A percentile compares a stretch with the other conserved stretches of the same genome.
phyloP scores from a whole-genome alignment of 192 early-diverging fungal genomes.

The Coemansia umbellata region DNA sequence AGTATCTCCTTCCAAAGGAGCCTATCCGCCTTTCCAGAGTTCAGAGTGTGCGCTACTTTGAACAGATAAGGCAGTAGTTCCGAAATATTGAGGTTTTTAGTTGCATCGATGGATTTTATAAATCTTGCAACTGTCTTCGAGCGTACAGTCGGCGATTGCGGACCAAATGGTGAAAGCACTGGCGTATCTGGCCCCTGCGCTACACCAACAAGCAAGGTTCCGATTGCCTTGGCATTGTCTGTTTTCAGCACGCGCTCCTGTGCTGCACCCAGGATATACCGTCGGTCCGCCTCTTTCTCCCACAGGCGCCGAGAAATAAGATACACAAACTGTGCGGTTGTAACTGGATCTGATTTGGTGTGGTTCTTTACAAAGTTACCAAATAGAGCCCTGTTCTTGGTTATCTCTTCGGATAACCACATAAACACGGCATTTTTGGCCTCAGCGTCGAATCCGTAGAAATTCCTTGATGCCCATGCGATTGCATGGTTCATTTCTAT shows the following conservation, averaged over 20 bases:
- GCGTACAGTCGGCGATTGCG: constrained; percentile 14
- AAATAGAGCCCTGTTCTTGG: not conserved
- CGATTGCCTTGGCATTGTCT: constrained; percentile 12
- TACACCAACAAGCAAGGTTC: constrained; percentile 11
- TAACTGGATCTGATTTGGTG: constrained; percentile 5
- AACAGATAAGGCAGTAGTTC: constrained; percentile 20
- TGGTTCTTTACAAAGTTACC: constrained; percentile 3
- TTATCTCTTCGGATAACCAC: constrained; percentile 9
- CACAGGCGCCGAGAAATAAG: constrained; percentile 16
- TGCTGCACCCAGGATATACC: constrained; percentile 12
- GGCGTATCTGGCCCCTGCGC: constrained; percentile 24
- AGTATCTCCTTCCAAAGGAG: constrained; percentile 32
- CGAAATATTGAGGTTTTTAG: not conserved
- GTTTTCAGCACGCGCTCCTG: constrained; percentile 1
- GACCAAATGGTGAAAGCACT: constrained; percentile 12
- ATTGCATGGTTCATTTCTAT: not conserved
- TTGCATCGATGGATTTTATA: not conserved
- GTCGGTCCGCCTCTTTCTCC: constrained; percentile 13
- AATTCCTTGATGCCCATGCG: constrained; percentile 13
- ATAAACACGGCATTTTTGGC: constrained; percentile 12
- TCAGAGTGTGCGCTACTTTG: constrained; percentile 13
- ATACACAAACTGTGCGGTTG: constrained; percentile 15
- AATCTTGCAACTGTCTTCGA: constrained; percentile 4
- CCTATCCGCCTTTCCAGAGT: constrained; percentile 10
- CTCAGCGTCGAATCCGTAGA: constrained; percentile 4